Percentiles rank a stretch among this genome's conserved stretches.
Conservation (phyloP, 2,329 filamentous ascomycete genomes). For the Eurotiales sp. region DNA sequence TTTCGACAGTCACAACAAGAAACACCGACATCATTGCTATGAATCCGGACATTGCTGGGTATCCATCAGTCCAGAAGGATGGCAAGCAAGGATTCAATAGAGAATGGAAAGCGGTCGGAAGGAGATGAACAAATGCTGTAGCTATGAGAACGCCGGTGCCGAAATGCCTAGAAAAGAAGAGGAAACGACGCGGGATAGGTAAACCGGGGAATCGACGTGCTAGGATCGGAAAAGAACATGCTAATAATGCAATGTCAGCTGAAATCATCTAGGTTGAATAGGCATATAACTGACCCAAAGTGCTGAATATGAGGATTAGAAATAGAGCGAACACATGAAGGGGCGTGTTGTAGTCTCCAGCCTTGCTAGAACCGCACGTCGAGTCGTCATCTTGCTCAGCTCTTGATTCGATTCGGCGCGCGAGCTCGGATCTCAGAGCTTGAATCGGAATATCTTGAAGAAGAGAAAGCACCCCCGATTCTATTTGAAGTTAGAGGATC, state of each 20-base stretch:
- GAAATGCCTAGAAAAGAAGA: constrained; percentile 59
- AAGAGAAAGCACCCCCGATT: not conserved
- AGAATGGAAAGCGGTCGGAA: constrained; percentile 60
- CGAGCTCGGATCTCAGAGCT: constrained; percentile 20
- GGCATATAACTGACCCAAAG: constrained; percentile 31
- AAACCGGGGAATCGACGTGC: constrained; percentile 58
- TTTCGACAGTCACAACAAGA: constrained; percentile 79
- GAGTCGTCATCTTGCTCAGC: constrained; percentile 19
- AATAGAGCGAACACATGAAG: constrained; percentile 66
- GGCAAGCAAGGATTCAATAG: constrained; percentile 66
- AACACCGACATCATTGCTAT: constrained; percentile 80
- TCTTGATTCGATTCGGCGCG: constrained; percentile 7
- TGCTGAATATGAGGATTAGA: constrained; percentile 57
- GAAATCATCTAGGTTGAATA: constrained; percentile 2
- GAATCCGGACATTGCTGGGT: constrained; percentile 73
- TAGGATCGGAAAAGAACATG: constrained; percentile 60
- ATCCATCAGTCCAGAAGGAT: constrained; percentile 72
- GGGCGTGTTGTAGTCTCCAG: constrained; percentile 58
- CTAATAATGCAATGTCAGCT: constrained; percentile 29
- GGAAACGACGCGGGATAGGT: constrained; percentile 55
- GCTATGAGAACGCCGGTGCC: constrained; percentile 56
- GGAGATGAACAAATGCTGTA: constrained; percentile 57
- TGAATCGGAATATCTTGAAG: constrained; percentile 27
- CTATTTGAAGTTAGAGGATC: not conserved
- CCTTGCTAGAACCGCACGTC: constrained; percentile 33